Percentiles rank a stretch among this genome's conserved stretches.
Conservation (phyloP, 2,329 filamentous ascomycete genomes). For the Neofusicoccum sp. region DNA sequence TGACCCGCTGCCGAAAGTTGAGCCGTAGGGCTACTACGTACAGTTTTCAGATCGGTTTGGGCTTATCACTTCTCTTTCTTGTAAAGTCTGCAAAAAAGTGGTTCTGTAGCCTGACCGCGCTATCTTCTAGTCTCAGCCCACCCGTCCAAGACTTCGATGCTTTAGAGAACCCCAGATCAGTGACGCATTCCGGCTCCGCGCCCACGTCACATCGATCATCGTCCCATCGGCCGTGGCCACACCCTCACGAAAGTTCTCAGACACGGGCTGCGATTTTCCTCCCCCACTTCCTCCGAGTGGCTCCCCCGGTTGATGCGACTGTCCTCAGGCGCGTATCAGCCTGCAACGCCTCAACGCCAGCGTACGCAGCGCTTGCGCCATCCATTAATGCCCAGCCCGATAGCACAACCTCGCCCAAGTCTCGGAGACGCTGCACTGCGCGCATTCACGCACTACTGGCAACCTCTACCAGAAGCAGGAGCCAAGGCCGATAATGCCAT, state of each 20-base stretch:
- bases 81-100: not conserved
- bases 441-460: not conserved
- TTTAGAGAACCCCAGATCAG: no score
- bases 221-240: not conserved
- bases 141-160: not conserved
- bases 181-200: not conserved
- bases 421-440: not conserved
- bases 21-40: not conserved
- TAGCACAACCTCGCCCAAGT: not conserved
- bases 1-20: not conserved
- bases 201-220: not conserved
- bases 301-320: not conserved
- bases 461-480: not conserved
- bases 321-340: conserved; percentile 13
- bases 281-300: not conserved
- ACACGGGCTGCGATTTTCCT: not conserved
- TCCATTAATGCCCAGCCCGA: not conserved
- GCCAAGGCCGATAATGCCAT: not conserved
- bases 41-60: not conserved
- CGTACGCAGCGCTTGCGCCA: not conserved
- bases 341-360: conserved; percentile 4
- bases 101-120: not conserved
- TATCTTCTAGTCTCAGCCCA: not conserved
- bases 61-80: not conserved
- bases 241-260: not conserved